Evolutionary conservation across 2,329 filamentous ascomycete species (phyloP).

Genomic region (Alternaria burnsii): DNA sequence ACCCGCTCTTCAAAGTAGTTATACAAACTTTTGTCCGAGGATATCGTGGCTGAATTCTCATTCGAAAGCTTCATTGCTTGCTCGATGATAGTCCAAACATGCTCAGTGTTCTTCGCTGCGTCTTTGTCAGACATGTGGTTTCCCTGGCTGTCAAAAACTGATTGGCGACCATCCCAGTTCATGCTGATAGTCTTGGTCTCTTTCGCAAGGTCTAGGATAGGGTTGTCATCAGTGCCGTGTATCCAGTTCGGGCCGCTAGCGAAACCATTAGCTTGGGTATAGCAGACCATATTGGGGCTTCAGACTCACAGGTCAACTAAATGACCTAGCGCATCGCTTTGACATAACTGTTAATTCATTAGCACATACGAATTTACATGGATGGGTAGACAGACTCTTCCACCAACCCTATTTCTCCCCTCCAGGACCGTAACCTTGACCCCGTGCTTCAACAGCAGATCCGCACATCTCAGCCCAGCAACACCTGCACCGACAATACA

Average conservation of each 20-base stretch:
- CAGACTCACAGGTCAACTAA: slow-evolving; percentile 64
- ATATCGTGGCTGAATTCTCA: slow-evolving; percentile 62
- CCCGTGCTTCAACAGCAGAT: slow-evolving; percentile 70
- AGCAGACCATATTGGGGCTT: neutral
- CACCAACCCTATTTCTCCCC: slow-evolving; percentile 71
- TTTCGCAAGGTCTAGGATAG: slow-evolving; percentile 72
- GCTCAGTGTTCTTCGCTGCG: slow-evolving; percentile 52
- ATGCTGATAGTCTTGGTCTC: slow-evolving; percentile 65
- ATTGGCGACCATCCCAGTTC: slow-evolving; percentile 63
- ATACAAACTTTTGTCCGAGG: slow-evolving; percentile 61
- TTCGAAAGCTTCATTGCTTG: slow-evolving; percentile 74
- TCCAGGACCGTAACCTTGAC: slow-evolving; percentile 75
- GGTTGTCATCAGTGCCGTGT: slow-evolving; percentile 75
- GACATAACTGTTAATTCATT: slow-evolving; percentile 54
- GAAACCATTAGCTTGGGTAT: neutral
- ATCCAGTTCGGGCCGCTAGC: slow-evolving; percentile 80
- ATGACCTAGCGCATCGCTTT: slow-evolving; percentile 59
- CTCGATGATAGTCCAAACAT: slow-evolving; percentile 74
- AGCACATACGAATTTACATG: neutral
- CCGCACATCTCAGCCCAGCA: slow-evolving; percentile 74
- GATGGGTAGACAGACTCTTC: slow-evolving; percentile 60
- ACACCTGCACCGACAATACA: slow-evolving; percentile 76
- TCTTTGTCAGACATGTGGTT: slow-evolving; percentile 57
- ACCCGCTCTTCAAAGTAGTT: slow-evolving; percentile 65
- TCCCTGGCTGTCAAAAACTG: slow-evolving; percentile 67